Evolutionary conservation across 2,329 filamentous ascomycete species (phyloP).

Genomic region (Elsinoe ampelina): DNA sequence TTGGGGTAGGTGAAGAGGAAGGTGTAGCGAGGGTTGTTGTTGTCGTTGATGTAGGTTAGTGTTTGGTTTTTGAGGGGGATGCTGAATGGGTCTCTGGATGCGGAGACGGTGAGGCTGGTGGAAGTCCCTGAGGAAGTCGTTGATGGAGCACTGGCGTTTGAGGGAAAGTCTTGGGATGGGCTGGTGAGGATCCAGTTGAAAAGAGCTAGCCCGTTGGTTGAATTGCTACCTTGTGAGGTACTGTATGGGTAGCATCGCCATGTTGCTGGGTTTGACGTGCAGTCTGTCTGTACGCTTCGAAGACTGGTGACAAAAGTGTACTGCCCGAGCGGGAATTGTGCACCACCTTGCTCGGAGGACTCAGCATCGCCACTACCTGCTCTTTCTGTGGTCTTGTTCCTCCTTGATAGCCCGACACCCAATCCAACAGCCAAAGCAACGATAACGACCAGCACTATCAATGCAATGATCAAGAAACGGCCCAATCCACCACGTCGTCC

Average conservation of each 20-base stretch:
- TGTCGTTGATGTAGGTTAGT: constrained; percentile 41
- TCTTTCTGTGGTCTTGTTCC: constrained; percentile 17
- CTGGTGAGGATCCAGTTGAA: constrained; percentile 55
- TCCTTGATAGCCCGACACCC: constrained; percentile 26
- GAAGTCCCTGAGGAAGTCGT: constrained; percentile 37
- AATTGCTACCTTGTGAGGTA: constrained; percentile 36
- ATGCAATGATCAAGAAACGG: constrained; percentile 27
- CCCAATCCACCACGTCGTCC: constrained; percentile 31
- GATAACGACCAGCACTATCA: constrained; percentile 29
- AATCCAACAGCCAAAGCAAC: constrained; percentile 32
- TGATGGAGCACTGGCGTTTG: constrained; percentile 49
- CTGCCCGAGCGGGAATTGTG: constrained; percentile 51
- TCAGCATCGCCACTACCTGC: constrained; percentile 12
- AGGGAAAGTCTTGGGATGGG: constrained; percentile 30
- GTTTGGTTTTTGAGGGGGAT: constrained; percentile 47
- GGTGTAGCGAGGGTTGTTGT: constrained; percentile 44
- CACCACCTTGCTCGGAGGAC: constrained; percentile 15
- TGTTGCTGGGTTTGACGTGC: constrained; percentile 48
- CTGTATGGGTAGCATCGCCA: constrained; percentile 55
- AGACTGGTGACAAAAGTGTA: constrained; percentile 54
- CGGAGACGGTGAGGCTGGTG: constrained; percentile 37
- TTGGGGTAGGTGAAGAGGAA: constrained; percentile 49
- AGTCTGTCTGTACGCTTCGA: constrained; percentile 43
- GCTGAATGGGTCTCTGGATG: constrained; percentile 46
- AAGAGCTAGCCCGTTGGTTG: constrained; percentile 36